Evolutionary conservation across 139 green algal species (phyloP), one percentile per base, ranked within the genome.

Genomic region (Trebouxia sp.): DNA sequence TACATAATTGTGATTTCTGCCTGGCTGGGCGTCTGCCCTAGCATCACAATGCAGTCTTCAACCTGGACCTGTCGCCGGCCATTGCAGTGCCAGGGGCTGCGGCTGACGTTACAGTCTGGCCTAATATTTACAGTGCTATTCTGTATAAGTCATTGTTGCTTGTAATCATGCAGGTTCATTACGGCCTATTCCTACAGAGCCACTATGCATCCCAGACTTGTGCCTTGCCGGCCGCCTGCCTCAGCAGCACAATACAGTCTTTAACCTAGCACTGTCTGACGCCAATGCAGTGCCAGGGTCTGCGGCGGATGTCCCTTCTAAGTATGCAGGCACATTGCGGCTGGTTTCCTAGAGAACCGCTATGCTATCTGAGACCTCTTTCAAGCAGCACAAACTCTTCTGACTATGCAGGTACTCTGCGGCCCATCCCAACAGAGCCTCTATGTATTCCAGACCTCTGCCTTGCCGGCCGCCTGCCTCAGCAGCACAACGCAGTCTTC

Each of bases 51-150:
- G 87, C 89, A 38, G 80, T 90, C 14, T 84, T 98, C 45, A 95
- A 89, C 50, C 81, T 97, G 56, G 93, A 97, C 85, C 79, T 96
- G 38, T 85, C 83, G 0, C 78, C 70, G 1, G 86, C 89, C 47
- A 38, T 56, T 37, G 69, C 87, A 24, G 88, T 88, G 67, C 87
- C 85, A 6, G 92, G 91, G 9, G 93, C 89, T 9, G 80, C 87
- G 0, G 85, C 86, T 20, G 92, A 97, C 39, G 66, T 94, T 26
- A 94, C 90, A 0, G 92, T 88, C 1, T 99, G 97, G 97, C 92
- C 96, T 1, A 93, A 99, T 84, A 99, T 99, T 85, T 95, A 99
- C 91, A 98, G 98, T 80, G 97, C 94, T 7, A 92, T 92, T 15
- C n/a, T n/a, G n/a, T n/a, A n/a, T n/a, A n/a, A n/a, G n/a, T n/a